Percentiles rank a stretch among this genome's conserved stretches.
These are phyloP conservation scores for Gaultheria prostrata DNA, from an alignment of 148 eudicot genomes.

Conservation along the genomic window DNA sequence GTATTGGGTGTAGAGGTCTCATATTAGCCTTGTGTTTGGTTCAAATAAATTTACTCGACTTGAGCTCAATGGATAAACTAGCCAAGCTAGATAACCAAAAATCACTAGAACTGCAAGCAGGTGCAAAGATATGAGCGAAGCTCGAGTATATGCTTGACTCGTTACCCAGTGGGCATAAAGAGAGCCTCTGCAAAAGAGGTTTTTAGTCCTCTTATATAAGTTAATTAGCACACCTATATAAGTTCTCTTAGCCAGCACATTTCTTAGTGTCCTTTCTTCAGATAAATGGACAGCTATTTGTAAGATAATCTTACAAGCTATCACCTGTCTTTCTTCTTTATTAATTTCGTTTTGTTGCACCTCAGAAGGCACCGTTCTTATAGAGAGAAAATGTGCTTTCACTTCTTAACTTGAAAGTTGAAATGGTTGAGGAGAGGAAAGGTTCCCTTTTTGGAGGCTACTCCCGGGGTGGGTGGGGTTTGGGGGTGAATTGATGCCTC, in stretches of 20 bases:
- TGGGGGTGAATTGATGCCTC: neutral
- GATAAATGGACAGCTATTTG: neutral
- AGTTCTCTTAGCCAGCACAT: neutral
- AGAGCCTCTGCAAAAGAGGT: neutral
- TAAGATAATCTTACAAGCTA: neutral
- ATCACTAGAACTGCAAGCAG: neutral
- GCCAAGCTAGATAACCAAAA: neutral
- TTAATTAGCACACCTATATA: neutral
- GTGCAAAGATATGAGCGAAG: conserved; percentile 3
- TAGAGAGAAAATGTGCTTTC: neutral
- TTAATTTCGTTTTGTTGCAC: neutral
- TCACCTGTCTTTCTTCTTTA: neutral
- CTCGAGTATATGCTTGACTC: neutral
- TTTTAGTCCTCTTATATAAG: neutral
- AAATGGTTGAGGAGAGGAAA: neutral
- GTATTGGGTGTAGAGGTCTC: neutral
- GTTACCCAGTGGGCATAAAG: neutral
- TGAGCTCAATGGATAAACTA: neutral
- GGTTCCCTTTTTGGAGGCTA: neutral
- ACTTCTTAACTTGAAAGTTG: neutral
- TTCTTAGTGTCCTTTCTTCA: neutral
- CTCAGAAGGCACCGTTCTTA: neutral
- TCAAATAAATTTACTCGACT: neutral
- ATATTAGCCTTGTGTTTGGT: neutral
- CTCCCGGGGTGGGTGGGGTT: neutral